Evolutionary conservation across 352 stramenopile species (phyloP), one percentile per base, ranked within the genome.

Genomic region (Peronospora destructor): DNA sequence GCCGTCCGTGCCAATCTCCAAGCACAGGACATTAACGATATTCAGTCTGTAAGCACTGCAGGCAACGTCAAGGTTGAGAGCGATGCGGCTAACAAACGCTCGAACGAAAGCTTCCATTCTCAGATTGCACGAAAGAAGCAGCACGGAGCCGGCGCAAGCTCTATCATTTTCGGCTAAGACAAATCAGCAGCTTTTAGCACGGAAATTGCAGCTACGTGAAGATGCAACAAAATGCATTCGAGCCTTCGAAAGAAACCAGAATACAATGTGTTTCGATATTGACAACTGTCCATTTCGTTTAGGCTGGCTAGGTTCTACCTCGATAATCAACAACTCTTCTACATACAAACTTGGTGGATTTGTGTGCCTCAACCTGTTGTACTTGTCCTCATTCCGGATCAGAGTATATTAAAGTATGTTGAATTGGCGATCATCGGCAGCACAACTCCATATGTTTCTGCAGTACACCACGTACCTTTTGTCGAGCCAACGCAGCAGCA

Each of bases 381-480:
- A 58, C 28, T 62, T 81, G 61, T 84, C 75, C 70, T 84, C 75
- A 84, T 64, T 68, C 40, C 19, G 57, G 54, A 66, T 86, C 75
- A 78, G 75, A 82, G 75, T 86, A 86, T 86, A 86, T 86, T 84
- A 86, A 84, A 85, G 74, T 84, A 69, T 83, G 29, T 70, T 82
- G 61, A 61, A 68, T 64, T 67, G 62, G 62, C 67, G 55, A 71
- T 84, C 72, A 84, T 71, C 49, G 67, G 66, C 72, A 66, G 36
- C 49, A 49, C 53, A 64, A 64, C 49, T 57, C 54, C 45, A 43
- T 36, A 14, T 2, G 10, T 12, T 40, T 46, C 61, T 42, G 54
- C 6, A 66, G 53, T 21, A 21, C 28, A 53, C 14, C 46, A 63
- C 51, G 42, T 36, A 57, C 46, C 50, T 45, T 21, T 58, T 34